phyloP scores from a whole-genome alignment of 2,329 filamentous ascomycete species.

The Colletotrichum abscissum region DNA sequence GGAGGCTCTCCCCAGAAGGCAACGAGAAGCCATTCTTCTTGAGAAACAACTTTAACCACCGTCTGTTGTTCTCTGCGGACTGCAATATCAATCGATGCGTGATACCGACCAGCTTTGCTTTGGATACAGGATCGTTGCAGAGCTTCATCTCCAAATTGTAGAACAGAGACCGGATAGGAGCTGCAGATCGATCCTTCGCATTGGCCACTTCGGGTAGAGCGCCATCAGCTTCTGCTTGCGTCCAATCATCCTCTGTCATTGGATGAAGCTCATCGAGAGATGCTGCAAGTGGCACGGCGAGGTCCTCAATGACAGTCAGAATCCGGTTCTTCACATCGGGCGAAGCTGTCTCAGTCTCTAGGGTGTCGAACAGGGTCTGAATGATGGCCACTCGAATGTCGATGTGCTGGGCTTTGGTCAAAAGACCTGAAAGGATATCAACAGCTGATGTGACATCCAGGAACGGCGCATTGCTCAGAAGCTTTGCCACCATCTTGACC shows the following conservation, averaged over 20 bases:
- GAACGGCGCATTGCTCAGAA: constrained; percentile 14
- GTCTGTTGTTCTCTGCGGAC: constrained; percentile 5
- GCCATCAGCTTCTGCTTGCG: not conserved
- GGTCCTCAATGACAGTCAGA: not conserved
- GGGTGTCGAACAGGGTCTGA: constrained; percentile 1
- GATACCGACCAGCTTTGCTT: not conserved
- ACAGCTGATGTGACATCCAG: not conserved
- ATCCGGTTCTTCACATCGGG: not conserved
- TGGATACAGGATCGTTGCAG: not conserved
- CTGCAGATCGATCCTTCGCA: not conserved
- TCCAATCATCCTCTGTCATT: not conserved
- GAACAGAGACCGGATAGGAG: constrained; percentile 5
- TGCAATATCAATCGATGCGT: not conserved
- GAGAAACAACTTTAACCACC: constrained; percentile 7
- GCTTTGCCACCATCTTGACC: constrained; percentile 19
- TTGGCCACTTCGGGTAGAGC: not conserved
- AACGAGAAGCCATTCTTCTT: not conserved
- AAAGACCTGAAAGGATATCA: not conserved
- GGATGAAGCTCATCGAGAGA: not conserved
- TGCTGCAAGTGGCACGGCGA: constrained; percentile 5
- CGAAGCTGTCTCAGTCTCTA: not conserved
- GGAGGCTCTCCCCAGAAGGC: not conserved
- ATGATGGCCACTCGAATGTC: constrained; percentile 12
- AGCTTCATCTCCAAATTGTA: not conserved
- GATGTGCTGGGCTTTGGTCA: constrained; percentile 14